A percentile compares a stretch with the other conserved stretches of the same genome.
Conservation (phyloP, 2,329 filamentous ascomycete species). For the Botrytis porri region DNA sequence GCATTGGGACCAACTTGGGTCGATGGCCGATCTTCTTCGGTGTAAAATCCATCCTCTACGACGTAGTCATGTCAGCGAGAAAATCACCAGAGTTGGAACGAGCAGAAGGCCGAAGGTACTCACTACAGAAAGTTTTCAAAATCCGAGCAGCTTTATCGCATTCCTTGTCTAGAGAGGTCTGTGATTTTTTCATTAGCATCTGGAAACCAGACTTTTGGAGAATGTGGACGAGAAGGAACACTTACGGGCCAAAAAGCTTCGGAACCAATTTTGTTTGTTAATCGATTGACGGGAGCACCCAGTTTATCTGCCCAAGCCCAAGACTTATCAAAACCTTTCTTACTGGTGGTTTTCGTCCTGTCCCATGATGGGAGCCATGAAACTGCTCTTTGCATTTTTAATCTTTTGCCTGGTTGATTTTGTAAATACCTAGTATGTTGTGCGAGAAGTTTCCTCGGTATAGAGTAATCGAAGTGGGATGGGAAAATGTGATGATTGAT, state of each 20-base stretch:
- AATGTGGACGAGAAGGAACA: not conserved
- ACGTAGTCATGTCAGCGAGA: slow-evolving; percentile 13
- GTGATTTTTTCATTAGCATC: not conserved
- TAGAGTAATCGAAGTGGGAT: slow-evolving; percentile 19
- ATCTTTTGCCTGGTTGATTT: slow-evolving; percentile 28
- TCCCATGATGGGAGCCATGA: slow-evolving; percentile 47
- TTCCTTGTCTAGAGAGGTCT: slow-evolving; percentile 75
- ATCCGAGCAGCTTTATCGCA: slow-evolving; percentile 89
- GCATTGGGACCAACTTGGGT: slow-evolving; percentile 37
- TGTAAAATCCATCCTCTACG: slow-evolving; percentile 65
- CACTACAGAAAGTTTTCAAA: slow-evolving; percentile 84
- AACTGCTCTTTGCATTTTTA: slow-evolving; percentile 38
- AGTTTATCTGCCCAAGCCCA: slow-evolving; percentile 65
- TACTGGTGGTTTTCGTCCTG: slow-evolving; percentile 52
- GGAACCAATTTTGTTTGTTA: slow-evolving; percentile 76
- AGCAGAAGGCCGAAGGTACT: slow-evolving; percentile 39
- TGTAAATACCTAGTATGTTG: slow-evolving; percentile 23
- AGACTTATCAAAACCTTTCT: slow-evolving; percentile 71
- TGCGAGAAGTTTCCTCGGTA: slow-evolving; percentile 4
- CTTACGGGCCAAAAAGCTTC: slow-evolving; percentile 74
- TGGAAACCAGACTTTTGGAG: not conserved
- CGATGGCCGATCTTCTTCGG: slow-evolving; percentile 44
- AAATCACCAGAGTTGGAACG: slow-evolving; percentile 10
- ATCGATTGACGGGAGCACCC: slow-evolving; percentile 72
- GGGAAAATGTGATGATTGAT: slow-evolving; percentile 1